phyloP scores from a whole-genome alignment of 129 eudicot genomes.

The Glebionis coronaria region DNA sequence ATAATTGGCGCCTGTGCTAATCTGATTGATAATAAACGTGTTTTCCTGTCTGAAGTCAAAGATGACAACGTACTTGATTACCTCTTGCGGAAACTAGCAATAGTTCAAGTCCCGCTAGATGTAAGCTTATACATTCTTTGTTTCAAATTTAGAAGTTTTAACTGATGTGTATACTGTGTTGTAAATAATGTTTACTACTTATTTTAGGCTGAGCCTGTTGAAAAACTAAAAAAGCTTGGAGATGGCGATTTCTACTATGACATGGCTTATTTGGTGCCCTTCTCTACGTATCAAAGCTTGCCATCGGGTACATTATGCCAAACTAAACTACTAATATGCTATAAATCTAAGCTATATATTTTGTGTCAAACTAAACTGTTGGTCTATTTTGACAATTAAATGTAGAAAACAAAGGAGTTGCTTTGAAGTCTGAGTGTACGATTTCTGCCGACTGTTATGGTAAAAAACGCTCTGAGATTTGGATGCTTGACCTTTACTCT shows the following conservation, averaged over 20 bases:
- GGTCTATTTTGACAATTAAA: too few species aligned
- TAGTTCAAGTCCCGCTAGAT: conserved; percentile 41
- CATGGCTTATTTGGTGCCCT: conserved; percentile 58
- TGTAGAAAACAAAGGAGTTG: too few species aligned
- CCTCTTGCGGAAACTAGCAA: conserved; percentile 50
- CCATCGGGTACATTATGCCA: conserved; percentile 73
- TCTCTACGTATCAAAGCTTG: conserved; percentile 46
- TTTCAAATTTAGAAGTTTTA: background rate
- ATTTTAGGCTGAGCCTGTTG: conserved; percentile 42
- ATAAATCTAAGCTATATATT: too few species aligned
- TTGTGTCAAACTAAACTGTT: too few species aligned
- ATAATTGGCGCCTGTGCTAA: background rate
- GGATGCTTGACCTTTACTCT: conserved; percentile 61
- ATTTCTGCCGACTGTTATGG: conserved; percentile 57
- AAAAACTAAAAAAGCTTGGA: conserved; percentile 24
- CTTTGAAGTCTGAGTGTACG: conserved; percentile 27
- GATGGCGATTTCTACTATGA: conserved; percentile 61
- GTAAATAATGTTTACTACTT: conserved; percentile 47
- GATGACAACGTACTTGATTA: conserved; percentile 79
- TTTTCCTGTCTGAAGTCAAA: too few species aligned
- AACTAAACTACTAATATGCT: too few species aligned
- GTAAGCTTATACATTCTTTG: conserved; percentile 33
- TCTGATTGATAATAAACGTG: conserved; percentile 53
- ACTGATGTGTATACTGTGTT: background rate
- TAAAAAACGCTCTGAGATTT: conserved; percentile 33